Percentiles rank a stretch among this genome's conserved stretches.
Conservation (phyloP, 345 rosid genomes). For the Erysimum cheiranthoides region DNA sequence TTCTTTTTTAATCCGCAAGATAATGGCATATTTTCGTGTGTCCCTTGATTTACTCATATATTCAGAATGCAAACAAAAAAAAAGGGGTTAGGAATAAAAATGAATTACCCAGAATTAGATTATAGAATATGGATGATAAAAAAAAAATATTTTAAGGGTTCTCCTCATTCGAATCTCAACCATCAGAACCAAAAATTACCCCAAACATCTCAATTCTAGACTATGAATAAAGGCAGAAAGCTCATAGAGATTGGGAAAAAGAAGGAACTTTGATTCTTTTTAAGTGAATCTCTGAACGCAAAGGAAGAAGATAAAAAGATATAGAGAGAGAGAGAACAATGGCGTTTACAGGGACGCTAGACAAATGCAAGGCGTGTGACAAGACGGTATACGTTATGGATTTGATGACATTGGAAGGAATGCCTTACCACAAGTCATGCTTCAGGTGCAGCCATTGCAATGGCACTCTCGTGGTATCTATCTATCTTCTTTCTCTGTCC, state of each 20-base stretch:
- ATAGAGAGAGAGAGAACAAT: conserved; percentile 35
- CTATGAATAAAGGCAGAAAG: conserved; percentile 23
- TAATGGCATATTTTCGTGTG: not conserved
- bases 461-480: conserved; percentile 78
- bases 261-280: not conserved
- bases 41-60: not conserved
- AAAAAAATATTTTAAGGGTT: conserved; percentile 12
- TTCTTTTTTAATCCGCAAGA: no score
- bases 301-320: not conserved
- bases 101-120: conserved; percentile 34
- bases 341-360: conserved; percentile 89
- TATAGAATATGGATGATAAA: conserved; percentile 13
- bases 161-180: conserved; percentile 47
- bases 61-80: no score
- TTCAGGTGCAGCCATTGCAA: conserved; percentile 97
- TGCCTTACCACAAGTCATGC: conserved; percentile 89
- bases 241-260: not conserved
- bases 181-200: conserved; percentile 27
- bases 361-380: conserved; percentile 96
- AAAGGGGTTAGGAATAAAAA: no score
- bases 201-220: conserved; percentile 8
- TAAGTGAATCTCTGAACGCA: not conserved
- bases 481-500: conserved; percentile 26
- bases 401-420: conserved; percentile 82
- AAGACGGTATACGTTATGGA: conserved; percentile 89